Conservation (phyloP, 1,284 basidiomycete species). For the Tilletiaria anomala region DNA sequence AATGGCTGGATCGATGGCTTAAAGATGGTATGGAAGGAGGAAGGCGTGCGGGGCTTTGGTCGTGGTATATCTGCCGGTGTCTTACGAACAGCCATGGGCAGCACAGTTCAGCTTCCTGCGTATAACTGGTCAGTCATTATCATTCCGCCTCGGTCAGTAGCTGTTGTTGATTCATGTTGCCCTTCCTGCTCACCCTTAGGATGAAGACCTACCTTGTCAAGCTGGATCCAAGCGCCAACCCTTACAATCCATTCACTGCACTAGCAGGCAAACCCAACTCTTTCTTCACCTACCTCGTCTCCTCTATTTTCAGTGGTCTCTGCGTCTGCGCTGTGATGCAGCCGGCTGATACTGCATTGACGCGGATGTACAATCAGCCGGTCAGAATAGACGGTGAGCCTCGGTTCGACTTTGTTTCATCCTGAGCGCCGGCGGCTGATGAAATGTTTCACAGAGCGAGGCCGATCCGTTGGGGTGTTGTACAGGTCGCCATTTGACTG, state of each 20-base stretch:
- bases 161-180: not conserved
- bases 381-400: slow-evolving; percentile 47
- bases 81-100: slow-evolving; percentile 83
- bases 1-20: slow-evolving; percentile 68
- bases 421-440: too few species aligned
- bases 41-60: slow-evolving; percentile 63
- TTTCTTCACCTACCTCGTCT: slow-evolving; percentile 72
- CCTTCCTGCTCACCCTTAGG: not conserved
- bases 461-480: slow-evolving; percentile 7
- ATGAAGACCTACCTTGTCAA: slow-evolving; percentile 23
- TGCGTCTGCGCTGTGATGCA: slow-evolving; percentile 54
- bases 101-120: slow-evolving; percentile 84
- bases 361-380: slow-evolving; percentile 83
- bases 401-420: slow-evolving; percentile 52
- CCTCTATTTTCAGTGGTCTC: slow-evolving; percentile 72
- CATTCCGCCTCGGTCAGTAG: not conserved
- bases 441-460: not conserved
- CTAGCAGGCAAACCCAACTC: slow-evolving; percentile 47
- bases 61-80: slow-evolving; percentile 88
- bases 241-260: slow-evolving; percentile 33
- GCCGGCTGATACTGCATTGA: slow-evolving; percentile 53
- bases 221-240: slow-evolving; percentile 31
- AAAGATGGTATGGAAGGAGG: slow-evolving; percentile 59
- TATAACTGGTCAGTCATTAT: slow-evolving; percentile 59
- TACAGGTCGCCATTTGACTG: slow-evolving; percentile 72